phyloP scores from a whole-genome alignment of 371 early-diverging fungal genomes.

The Vairimorpha ceranae region DNA sequence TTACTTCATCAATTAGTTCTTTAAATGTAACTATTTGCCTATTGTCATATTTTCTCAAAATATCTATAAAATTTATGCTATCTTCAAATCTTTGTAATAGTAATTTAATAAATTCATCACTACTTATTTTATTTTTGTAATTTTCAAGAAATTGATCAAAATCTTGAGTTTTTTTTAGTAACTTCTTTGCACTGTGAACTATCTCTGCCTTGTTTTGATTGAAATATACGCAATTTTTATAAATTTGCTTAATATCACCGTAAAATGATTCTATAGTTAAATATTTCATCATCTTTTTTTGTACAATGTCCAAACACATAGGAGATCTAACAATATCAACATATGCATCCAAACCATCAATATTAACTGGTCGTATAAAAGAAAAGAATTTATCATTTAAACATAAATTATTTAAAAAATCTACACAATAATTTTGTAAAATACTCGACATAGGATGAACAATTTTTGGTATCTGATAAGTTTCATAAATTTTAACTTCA shows the following conservation, averaged over 20 bases:
- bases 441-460: neutral
- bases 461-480: neutral
- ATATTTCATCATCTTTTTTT: conserved; percentile 9
- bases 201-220: conserved; percentile 31
- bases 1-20: conserved; percentile 19
- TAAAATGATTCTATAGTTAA: conserved; percentile 9
- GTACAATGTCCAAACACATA: conserved; percentile 25
- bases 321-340: conserved; percentile 35
- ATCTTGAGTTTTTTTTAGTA: neutral
- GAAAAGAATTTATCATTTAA: neutral
- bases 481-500: conserved; percentile 14
- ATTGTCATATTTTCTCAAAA: neutral
- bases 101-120: conserved; percentile 1
- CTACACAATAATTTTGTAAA: conserved; percentile 8
- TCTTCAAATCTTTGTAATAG: conserved; percentile 12
- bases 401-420: conserved; percentile 23
- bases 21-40: conserved; percentile 20
- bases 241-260: conserved; percentile 17
- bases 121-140: neutral
- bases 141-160: neutral
- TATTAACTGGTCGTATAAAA: conserved; percentile 25
- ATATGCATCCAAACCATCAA: conserved; percentile 28
- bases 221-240: conserved; percentile 26
- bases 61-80: neutral
- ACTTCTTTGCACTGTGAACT: neutral